Base-by-base conservation (phyloP, 805 yeast genomes). In the Yarrowia yakushimensis region DNA sequence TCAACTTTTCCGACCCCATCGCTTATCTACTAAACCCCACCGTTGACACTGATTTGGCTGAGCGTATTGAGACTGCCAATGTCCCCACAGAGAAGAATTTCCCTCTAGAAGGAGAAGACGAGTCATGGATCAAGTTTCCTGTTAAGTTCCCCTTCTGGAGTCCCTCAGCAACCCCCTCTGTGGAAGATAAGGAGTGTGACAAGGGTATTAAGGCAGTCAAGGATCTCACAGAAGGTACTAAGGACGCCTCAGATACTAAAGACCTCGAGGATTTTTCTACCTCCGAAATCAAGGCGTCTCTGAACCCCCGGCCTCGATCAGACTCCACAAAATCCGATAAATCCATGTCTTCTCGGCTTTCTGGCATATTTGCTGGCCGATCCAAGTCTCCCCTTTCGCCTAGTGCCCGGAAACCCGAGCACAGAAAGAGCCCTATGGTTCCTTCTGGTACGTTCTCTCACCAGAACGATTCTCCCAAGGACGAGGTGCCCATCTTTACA, bases 1-100 rank as follows among this genome's bases (percentile, higher is more conserved):
- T 87, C 72, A 96, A 93, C 71, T 88, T 90, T 0, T 88, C 96
- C 68, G 99, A 93, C 71, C 96, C 97, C 1, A 86, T 94, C 37
- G 96, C 96, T 0, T 91, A 89, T 70, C 76, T 97, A 63, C 76
- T 93, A 65, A 97, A 91, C 70, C 97, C 98, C 0, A 76, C 93
- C 45, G 83, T 92, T 8, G 78, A 81, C 65, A 78, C 74, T 4
- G 69, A 68, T 15, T 60, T 65, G 27, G 72, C 76, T 0, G 62
- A 62, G 23, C 62, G 61, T 12, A 63, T 76, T 11, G 70, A 68
- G 43, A 65, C 69, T 3, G 71, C 75, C 7, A 36, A 46, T 13
- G 65, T 73, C 3, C 70, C 72, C 0, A 57, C 62, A 11, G 72
- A 70, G 23, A 59, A 64, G 46, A 46, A 48, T 15, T 68, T 67